Percentiles rank a stretch among this genome's conserved stretches.
Conservation (phyloP, 768 basidiomycete species). For the Collybiopsis luxurians region DNA sequence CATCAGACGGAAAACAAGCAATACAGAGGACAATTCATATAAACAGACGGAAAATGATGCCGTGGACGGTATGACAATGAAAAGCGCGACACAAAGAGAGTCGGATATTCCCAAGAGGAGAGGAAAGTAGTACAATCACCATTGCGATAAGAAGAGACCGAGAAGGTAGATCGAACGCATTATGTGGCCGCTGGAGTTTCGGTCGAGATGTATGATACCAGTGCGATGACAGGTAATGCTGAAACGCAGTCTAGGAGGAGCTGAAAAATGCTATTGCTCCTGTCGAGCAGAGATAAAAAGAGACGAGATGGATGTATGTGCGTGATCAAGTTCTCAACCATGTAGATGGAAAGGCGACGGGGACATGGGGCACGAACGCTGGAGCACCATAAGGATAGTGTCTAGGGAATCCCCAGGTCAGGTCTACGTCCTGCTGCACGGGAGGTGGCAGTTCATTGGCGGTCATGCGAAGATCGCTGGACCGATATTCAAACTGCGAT, state of each 20-base stretch:
- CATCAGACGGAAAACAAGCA: not conserved
- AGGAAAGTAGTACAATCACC: conserved; percentile 23
- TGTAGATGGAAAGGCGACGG: conserved; percentile 44
- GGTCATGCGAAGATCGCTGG: conserved; percentile 43
- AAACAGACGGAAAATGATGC: not conserved
- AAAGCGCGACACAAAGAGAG: conserved; percentile 23
- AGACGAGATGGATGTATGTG: conserved; percentile 11
- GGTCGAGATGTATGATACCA: conserved; percentile 18
- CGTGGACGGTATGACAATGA: conserved; percentile 11
- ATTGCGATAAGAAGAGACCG: conserved; percentile 9
- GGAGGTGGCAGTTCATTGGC: conserved; percentile 38
- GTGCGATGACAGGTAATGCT: conserved; percentile 16
- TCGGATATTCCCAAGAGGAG: conserved; percentile 33
- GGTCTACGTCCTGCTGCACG: conserved; percentile 28
- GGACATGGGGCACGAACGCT: conserved; percentile 39
- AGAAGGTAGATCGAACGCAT: conserved; percentile 23
- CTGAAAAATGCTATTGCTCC: conserved; percentile 16
- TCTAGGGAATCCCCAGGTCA: conserved; percentile 41
- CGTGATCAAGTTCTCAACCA: conserved; percentile 46
- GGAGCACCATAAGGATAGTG: conserved; percentile 41
- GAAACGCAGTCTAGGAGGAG: conserved; percentile 16
- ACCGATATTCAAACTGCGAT: conserved; percentile 50
- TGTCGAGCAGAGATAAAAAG: conserved; percentile 24
- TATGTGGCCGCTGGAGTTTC: conserved; percentile 11
- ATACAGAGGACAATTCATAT: not conserved